A percentile compares a stretch with the other conserved stretches of the same genome.
Evolutionary conservation across 2,329 filamentous ascomycete genomes (phyloP).

Genomic region (Fusarium marasasianum): DNA sequence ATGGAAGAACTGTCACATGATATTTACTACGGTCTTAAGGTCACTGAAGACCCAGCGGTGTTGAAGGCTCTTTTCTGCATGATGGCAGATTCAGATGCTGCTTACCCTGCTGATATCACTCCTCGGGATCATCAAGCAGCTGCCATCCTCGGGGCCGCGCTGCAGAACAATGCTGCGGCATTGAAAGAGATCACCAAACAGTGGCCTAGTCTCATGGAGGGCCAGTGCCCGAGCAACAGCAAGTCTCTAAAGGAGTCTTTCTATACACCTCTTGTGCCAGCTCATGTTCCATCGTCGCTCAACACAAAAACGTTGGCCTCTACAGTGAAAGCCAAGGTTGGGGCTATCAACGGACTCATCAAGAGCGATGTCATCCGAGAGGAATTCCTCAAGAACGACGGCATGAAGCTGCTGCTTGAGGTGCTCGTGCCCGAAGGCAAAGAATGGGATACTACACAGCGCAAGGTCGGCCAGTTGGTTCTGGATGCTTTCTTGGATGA

Average conservation of each 20-base stretch:
- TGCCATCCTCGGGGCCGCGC: slow-evolving; percentile 63
- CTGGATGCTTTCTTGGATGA: slow-evolving; percentile 74
- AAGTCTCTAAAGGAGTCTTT: slow-evolving; percentile 50
- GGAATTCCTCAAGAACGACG: slow-evolving; percentile 64
- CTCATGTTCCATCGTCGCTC: slow-evolving; percentile 25
- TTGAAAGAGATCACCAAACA: slow-evolving; percentile 60
- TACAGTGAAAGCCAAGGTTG: slow-evolving; percentile 54
- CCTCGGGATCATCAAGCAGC: slow-evolving; percentile 63
- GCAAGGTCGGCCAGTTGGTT: slow-evolving; percentile 66
- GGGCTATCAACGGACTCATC: slow-evolving; percentile 65
- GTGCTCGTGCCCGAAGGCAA: slow-evolving; percentile 59
- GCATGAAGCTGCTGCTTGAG: slow-evolving; percentile 64
- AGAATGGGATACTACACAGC: slow-evolving; percentile 61
- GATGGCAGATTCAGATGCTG: slow-evolving; percentile 49
- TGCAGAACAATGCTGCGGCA: slow-evolving; percentile 73
- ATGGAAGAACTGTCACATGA: slow-evolving; percentile 74
- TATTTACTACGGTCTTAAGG: slow-evolving; percentile 74
- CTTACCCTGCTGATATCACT: slow-evolving; percentile 39
- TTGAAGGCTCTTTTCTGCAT: slow-evolving; percentile 67
- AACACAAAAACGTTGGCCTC: slow-evolving; percentile 40
- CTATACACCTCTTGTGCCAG: slow-evolving; percentile 54
- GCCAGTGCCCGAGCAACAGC: slow-evolving; percentile 48
- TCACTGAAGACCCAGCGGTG: slow-evolving; percentile 64
- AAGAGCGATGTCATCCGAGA: slow-evolving; percentile 61
- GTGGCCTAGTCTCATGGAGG: slow-evolving; percentile 56